Base-by-base conservation (phyloP, 208 protist species). In the Crithidia bombi region DNA sequence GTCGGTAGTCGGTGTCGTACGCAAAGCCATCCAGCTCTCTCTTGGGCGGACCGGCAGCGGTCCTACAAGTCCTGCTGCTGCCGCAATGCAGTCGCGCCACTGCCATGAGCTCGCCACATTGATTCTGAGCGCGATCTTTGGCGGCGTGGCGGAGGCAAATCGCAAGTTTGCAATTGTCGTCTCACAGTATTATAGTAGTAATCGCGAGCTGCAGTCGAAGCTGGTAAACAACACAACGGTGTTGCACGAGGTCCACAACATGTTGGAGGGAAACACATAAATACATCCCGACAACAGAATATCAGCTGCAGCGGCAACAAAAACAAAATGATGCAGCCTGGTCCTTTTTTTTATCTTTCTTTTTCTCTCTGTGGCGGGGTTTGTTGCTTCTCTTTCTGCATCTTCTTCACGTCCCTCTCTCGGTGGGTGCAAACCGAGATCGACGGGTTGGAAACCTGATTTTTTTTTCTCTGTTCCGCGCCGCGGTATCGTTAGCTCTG, bases 221-320 rank as follows among this genome's bases (percentile, higher is more conserved):
- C 43, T 85, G 41, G 74, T 85, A 12, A 92, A 78, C 55, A 87
- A 85, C 69, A 71, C 76, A 11, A 83, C 81, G 0, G 49, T 92
- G 26, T 44, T 82, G 17, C 78, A 92, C 30, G 78, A 81, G 36
- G 50, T 87, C 28, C 66, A 82, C 56, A 79, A 78, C 39, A 23
- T 79, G 10, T 57, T 87, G 1, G 49, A 78, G 43, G 67, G 23
- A 12, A 67, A 26, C 4, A 21, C 54, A 36, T 49, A 46, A 36
- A 17, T 26, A 30, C 9, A 35, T 21, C 25, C 50, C 6, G 26
- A 5, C 28, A 15, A 39, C 14, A 10, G 15, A 43, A n/a, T n/a
- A n/a, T n/a, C n/a, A n/a, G n/a, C n/a, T n/a, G n/a, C n/a, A n/a
- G n/a, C n/a, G n/a, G n/a, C n/a, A n/a, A n/a, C n/a, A n/a, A n/a